Evolutionary conservation across 352 stramenopile species (phyloP).

Genomic region (Phytophthora litchii): DNA sequence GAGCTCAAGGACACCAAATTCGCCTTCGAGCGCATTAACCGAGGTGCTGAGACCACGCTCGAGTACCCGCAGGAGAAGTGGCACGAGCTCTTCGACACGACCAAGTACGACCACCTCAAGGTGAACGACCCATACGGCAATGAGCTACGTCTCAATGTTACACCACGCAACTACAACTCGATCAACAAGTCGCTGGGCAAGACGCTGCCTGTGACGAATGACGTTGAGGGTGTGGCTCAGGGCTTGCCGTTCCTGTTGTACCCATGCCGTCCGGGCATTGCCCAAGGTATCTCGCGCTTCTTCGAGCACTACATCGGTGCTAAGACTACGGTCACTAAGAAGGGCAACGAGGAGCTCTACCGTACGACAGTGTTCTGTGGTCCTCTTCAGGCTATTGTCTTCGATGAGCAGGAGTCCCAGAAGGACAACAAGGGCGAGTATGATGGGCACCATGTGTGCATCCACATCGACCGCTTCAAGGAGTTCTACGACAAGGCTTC

Average conservation of each 20-base stretch:
- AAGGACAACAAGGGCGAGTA: slow-evolving; percentile 66
- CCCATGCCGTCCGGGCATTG: slow-evolving; percentile 59
- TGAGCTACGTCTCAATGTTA: slow-evolving; percentile 56
- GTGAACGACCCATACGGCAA: slow-evolving; percentile 70
- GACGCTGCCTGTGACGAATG: slow-evolving; percentile 50
- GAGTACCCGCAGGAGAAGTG: slow-evolving; percentile 61
- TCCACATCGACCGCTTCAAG: slow-evolving; percentile 77
- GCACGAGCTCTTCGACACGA: slow-evolving; percentile 55
- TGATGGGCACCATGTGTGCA: slow-evolving; percentile 77
- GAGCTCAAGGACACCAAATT: slow-evolving; percentile 63
- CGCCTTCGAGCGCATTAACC: slow-evolving; percentile 58
- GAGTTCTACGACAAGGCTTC: slow-evolving; percentile 61
- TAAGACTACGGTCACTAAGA: slow-evolving; percentile 53
- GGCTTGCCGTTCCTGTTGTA: slow-evolving; percentile 68
- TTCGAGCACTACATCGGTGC: slow-evolving; percentile 72
- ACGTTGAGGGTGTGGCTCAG: slow-evolving; percentile 50
- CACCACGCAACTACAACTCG: slow-evolving; percentile 62
- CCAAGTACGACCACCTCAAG: slow-evolving; percentile 65
- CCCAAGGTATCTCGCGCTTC: slow-evolving; percentile 64
- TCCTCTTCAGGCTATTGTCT: slow-evolving; percentile 64
- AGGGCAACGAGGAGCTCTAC: slow-evolving; percentile 45
- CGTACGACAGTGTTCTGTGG: slow-evolving; percentile 57
- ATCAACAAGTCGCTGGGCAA: slow-evolving; percentile 63
- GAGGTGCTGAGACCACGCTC: slow-evolving; percentile 48
- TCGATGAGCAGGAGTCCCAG: slow-evolving; percentile 62